Evolutionary conservation across 1,139 yeast species (phyloP).

Genomic region (Kazachstania sp.): DNA sequence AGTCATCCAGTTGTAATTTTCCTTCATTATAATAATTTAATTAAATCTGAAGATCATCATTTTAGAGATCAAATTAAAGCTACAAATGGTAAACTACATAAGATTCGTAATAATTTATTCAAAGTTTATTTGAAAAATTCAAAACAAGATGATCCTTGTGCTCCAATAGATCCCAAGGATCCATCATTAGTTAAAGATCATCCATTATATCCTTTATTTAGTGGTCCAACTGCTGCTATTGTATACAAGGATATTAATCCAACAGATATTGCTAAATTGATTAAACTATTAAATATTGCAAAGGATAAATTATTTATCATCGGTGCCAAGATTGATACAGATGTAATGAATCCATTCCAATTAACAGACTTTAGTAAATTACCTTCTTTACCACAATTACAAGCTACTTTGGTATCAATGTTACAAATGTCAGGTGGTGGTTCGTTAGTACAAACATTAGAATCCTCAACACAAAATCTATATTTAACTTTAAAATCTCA

Average conservation of each 20-base stretch:
- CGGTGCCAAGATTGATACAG: constrained; percentile 74
- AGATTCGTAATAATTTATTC: constrained; percentile 61
- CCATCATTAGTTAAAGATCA: constrained; percentile 33
- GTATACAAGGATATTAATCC: constrained; percentile 65
- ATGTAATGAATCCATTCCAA: constrained; percentile 44
- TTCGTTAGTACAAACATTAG: constrained; percentile 75
- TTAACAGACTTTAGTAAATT: constrained; percentile 60
- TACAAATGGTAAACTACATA: constrained; percentile 58
- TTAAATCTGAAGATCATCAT: constrained; percentile 55
- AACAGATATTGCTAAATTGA: constrained; percentile 48
- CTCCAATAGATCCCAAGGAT: constrained; percentile 39
- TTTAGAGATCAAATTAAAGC: constrained; percentile 55
- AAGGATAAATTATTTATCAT: constrained; percentile 69
- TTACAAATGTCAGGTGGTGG: constrained; percentile 81
- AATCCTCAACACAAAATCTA: constrained; percentile 54
- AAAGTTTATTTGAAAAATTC: constrained; percentile 69
- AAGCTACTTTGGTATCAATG: constrained; percentile 77
- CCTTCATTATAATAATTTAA: constrained; percentile 75
- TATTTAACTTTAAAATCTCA: constrained; percentile 68
- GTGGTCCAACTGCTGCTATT: constrained; percentile 84
- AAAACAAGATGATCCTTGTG: constrained; percentile 63
- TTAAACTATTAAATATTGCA: constrained; percentile 34
- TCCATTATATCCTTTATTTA: constrained; percentile 60
- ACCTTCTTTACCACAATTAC: constrained; percentile 63
- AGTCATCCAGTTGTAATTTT: constrained; percentile 61